A percentile compares a stretch with the other conserved stretches of the same genome.
Conservation (phyloP, 768 basidiomycete species). For the Coprinellus micaceus region DNA sequence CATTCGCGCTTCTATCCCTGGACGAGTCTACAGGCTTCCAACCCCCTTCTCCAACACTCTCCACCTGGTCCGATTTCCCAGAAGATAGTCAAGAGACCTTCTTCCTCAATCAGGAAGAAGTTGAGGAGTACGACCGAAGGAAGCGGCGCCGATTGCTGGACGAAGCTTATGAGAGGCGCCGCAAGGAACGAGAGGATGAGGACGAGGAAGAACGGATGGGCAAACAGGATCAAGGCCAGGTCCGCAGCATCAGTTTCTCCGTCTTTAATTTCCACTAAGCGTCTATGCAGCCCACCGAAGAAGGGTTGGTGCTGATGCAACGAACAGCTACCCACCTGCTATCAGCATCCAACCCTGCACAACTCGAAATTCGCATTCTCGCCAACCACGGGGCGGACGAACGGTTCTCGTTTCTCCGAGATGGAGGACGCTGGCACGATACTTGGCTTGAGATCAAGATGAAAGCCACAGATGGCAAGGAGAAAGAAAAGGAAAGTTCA, state of each 20-base stretch:
- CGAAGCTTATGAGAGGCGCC: slow-evolving; percentile 56
- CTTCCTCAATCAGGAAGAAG: slow-evolving; percentile 66
- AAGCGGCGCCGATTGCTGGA: slow-evolving; percentile 67
- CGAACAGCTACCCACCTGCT: slow-evolving; percentile 69
- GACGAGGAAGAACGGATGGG: slow-evolving; percentile 39
- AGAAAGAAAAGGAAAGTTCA: slow-evolving; percentile 19
- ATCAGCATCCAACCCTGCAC: slow-evolving; percentile 70
- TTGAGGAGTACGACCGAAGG: slow-evolving; percentile 60
- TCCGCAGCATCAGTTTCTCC: neutral
- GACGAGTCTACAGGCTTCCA: neutral
- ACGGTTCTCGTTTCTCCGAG: slow-evolving; percentile 74
- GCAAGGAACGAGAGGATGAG: slow-evolving; percentile 51
- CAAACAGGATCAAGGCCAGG: slow-evolving; percentile 68
- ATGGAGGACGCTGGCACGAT: slow-evolving; percentile 59
- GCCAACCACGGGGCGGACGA: slow-evolving; percentile 78
- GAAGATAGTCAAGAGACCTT: slow-evolving; percentile 86
- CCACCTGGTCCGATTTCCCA: slow-evolving; percentile 80
- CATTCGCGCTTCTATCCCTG: slow-evolving; percentile 27
- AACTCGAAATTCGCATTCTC: slow-evolving; percentile 85
- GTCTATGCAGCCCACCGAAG: slow-evolving; percentile 52
- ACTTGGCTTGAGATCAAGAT: slow-evolving; percentile 60
- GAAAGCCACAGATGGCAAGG: slow-evolving; percentile 34
- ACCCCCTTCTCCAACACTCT: slow-evolving; percentile 40
- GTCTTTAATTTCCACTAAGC: neutral
- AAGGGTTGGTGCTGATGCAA: slow-evolving; percentile 54